Evolutionary conservation across 371 early-diverging fungal genomes (phyloP).

Genomic region (Gilbertella persicaria): DNA sequence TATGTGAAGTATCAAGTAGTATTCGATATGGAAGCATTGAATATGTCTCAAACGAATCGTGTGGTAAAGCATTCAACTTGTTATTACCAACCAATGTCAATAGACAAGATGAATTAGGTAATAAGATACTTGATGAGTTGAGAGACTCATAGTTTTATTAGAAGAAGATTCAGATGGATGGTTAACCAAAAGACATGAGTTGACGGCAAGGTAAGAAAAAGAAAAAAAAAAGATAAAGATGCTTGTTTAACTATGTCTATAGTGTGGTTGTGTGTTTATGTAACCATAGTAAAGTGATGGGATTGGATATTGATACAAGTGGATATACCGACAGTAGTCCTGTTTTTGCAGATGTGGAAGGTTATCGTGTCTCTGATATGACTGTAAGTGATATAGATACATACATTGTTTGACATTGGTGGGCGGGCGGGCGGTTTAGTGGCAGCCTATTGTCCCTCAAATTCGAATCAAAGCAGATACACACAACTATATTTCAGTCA

Average conservation of each 20-base stretch:
- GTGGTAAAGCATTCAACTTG: slow-evolving; percentile 72
- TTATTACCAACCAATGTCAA: slow-evolving; percentile 55
- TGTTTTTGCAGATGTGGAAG: slow-evolving; percentile 8
- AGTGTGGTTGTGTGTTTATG: slow-evolving; percentile 74
- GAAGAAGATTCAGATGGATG: slow-evolving; percentile 38
- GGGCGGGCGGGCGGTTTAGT: too few species aligned
- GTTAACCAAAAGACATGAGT: slow-evolving; percentile 35
- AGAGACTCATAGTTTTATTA: background rate
- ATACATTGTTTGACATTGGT: too few species aligned
- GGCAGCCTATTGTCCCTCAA: slow-evolving; percentile 69
- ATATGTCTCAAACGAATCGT: slow-evolving; percentile 76
- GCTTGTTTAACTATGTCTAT: slow-evolving; percentile 3
- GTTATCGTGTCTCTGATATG: background rate
- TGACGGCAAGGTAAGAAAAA: slow-evolving; percentile 62
- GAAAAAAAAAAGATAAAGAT: slow-evolving; percentile 7
- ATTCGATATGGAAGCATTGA: slow-evolving; percentile 47
- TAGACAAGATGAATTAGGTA: slow-evolving; percentile 1
- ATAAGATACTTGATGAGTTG: slow-evolving; percentile 7
- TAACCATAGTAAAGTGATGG: slow-evolving; percentile 67
- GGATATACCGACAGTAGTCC: slow-evolving; percentile 78
- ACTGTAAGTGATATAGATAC: background rate
- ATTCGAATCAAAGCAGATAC: slow-evolving; percentile 54
- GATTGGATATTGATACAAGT: slow-evolving; percentile 83
- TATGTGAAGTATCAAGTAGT: slow-evolving; percentile 18
- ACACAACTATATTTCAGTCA: slow-evolving; percentile 64